phyloP scores from a whole-genome alignment of 129 eudicot species.

The Arctium minus region DNA sequence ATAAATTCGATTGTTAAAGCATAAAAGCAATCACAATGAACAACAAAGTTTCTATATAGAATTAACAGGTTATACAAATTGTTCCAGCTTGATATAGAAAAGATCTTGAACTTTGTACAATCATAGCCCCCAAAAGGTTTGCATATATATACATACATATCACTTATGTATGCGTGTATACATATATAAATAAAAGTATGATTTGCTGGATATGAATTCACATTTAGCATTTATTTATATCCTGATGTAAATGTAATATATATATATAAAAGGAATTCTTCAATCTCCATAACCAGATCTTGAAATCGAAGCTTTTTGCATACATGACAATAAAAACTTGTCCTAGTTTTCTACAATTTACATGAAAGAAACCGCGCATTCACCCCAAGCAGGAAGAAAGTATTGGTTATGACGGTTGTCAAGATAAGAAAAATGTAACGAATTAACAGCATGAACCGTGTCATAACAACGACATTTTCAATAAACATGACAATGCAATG shows the following conservation, averaged over 20 bases:
- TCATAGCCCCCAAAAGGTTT: not conserved
- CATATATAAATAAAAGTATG: not conserved
- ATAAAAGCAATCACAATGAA: not conserved
- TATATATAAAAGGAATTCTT: not conserved
- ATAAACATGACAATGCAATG: not conserved
- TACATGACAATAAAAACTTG: not conserved
- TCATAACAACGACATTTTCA: not conserved
- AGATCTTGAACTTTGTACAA: not conserved
- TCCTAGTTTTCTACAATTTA: not conserved
- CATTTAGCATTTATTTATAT: not conserved
- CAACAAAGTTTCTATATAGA: not conserved
- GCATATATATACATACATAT: not conserved
- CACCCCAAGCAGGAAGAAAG: too few relatives aligned
- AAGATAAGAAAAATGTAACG: not conserved
- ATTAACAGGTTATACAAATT: not conserved
- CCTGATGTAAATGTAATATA: not conserved
- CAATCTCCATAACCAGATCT: slow-evolving; percentile 10
- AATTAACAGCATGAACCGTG: not conserved
- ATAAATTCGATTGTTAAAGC: not conserved
- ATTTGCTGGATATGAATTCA: not conserved
- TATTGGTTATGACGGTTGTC: not conserved
- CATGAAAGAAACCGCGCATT: not conserved
- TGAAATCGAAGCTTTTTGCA: not conserved
- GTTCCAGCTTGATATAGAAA: not conserved
- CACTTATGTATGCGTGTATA: not conserved